Percentiles rank a stretch among this genome's conserved stretches.
Evolutionary conservation across 2,329 filamentous ascomycete genomes (phyloP).

Genomic region (Alternaria arbusti): DNA sequence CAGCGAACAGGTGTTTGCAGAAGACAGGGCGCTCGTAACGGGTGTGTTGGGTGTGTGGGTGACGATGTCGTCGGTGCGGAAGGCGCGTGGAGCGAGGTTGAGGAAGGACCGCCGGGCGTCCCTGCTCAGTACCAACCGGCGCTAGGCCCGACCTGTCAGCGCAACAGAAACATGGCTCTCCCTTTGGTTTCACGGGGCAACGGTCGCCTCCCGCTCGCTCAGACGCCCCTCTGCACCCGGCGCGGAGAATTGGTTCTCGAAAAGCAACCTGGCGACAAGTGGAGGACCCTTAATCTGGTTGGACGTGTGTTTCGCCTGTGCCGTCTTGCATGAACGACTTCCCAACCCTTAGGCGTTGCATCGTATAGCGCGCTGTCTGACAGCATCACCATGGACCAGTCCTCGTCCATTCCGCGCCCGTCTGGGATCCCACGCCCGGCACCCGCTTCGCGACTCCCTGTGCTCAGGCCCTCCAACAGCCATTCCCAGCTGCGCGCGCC

Average conservation of each 20-base stretch:
- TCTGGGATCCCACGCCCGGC: constrained; percentile 56
- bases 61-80: constrained; percentile 7
- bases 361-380: constrained; percentile 16
- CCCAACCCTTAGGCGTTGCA: constrained; percentile 4
- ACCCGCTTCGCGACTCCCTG: constrained; percentile 59
- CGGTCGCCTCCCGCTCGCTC: constrained; percentile 15
- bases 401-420: constrained; percentile 35
- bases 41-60: constrained; percentile 10
- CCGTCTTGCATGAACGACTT: constrained; percentile 9
- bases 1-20: constrained; percentile 1
- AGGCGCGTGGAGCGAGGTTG: constrained; percentile 15
- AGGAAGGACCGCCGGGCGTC: constrained; percentile 10
- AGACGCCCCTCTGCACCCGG: constrained; percentile 15
- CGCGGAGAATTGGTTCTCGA: constrained; percentile 11
- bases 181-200: constrained; percentile 20
- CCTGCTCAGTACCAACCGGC: constrained; percentile 1
- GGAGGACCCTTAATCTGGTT: constrained; percentile 10
- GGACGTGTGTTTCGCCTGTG: constrained; percentile 10
- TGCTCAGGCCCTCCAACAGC: constrained; percentile 50
- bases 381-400: constrained; percentile 44
- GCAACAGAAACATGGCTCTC: constrained; percentile 6
- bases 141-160: constrained; percentile 8
- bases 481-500: constrained; percentile 52
- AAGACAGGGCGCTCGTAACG: constrained; percentile 1
- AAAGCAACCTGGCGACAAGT: constrained; percentile 8